Evolutionary conservation across 1,284 basidiomycete genomes (phyloP).

Genomic region (Tremellales sp.): DNA sequence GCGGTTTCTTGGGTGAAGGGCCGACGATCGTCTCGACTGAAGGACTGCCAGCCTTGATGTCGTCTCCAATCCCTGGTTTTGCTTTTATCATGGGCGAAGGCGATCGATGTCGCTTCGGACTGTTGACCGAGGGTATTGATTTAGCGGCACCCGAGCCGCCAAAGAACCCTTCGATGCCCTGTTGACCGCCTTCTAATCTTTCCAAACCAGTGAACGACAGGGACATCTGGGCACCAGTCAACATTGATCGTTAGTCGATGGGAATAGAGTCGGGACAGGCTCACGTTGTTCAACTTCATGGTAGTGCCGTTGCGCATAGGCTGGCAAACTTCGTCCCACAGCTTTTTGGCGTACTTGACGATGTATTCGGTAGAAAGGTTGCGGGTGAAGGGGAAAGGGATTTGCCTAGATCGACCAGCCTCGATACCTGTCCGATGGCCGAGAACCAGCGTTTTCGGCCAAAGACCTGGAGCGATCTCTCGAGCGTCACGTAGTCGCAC

Average conservation of each 20-base stretch:
- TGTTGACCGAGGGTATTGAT: neutral
- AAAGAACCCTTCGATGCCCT: conserved; percentile 82
- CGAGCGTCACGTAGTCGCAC: conserved; percentile 79
- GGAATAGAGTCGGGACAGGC: conserved; percentile 4
- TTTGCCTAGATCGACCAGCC: conserved; percentile 67
- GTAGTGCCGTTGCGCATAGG: conserved; percentile 45
- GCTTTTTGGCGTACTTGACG: conserved; percentile 67
- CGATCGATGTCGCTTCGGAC: conserved; percentile 18
- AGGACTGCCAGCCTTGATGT: neutral
- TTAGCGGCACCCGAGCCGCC: neutral
- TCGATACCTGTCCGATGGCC: conserved; percentile 70
- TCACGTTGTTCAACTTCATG: conserved; percentile 64
- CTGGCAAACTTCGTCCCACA: conserved; percentile 80
- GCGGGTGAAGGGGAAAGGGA: conserved; percentile 71
- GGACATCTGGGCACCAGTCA: conserved; percentile 51
- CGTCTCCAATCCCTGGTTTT: too few species aligned
- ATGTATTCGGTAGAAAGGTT: conserved; percentile 74
- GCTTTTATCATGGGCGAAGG: conserved; percentile 6
- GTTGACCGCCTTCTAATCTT: conserved; percentile 72
- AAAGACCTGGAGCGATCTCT: conserved; percentile 66
- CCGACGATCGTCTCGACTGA: neutral
- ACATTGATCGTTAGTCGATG: neutral
- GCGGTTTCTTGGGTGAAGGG: conserved; percentile 22
- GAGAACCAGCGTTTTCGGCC: conserved; percentile 88
- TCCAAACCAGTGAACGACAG: conserved; percentile 82